phyloP scores from a whole-genome alignment of 1,284 basidiomycete species.

The Mycosarcoma mackinlayi region DNA sequence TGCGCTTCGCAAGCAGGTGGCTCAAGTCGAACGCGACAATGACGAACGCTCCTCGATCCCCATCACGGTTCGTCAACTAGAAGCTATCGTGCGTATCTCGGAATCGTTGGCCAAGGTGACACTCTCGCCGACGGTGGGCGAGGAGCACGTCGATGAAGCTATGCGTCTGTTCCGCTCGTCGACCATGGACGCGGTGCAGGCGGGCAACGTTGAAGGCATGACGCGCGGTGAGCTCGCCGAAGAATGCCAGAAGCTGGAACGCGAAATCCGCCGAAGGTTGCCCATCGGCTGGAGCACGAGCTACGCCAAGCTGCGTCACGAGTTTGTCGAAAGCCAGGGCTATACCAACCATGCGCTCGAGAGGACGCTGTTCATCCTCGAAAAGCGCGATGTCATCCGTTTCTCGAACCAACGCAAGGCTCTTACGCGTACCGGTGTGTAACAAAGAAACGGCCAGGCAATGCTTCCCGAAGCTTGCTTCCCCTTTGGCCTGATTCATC shows the following conservation, averaged over 20 bases:
- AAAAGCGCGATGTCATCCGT: conserved; percentile 92
- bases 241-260: conserved; percentile 91
- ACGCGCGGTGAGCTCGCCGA: conserved; percentile 92
- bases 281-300: conserved; percentile 98
- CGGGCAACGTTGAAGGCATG: conserved; percentile 89
- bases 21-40: conserved; percentile 95
- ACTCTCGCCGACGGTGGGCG: conserved; percentile 83
- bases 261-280: conserved; percentile 85
- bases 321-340: conserved; percentile 93
- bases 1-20: conserved; percentile 89
- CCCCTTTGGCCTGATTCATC: not conserved
- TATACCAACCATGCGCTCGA: conserved; percentile 82
- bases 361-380: conserved; percentile 87
- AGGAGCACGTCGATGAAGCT: conserved; percentile 96
- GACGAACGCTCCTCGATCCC: conserved; percentile 98
- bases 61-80: conserved; percentile 97
- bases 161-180: conserved; percentile 98
- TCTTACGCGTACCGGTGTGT: conserved; percentile 66
- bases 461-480: not conserved
- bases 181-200: conserved; percentile 98
- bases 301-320: conserved; percentile 90
- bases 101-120: conserved; percentile 96
- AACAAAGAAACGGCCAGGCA: not conserved
- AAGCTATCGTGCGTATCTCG: conserved; percentile 98
- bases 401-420: conserved; percentile 74